Base-by-base conservation (phyloP, 208 protist species). In the Tritrichomonas foetus region DNA sequence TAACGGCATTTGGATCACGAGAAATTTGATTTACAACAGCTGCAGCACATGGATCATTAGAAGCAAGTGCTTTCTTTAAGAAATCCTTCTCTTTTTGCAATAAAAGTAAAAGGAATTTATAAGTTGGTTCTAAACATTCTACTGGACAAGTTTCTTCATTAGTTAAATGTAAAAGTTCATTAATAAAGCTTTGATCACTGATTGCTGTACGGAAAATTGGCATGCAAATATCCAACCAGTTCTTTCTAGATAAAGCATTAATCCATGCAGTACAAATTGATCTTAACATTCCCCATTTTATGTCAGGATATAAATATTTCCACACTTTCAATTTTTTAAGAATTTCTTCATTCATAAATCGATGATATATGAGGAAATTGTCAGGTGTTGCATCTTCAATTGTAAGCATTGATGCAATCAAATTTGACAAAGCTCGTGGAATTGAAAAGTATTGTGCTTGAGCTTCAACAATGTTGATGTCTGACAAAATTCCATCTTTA, bases 401-500 rank as follows among this genome's bases (percentile, higher is more conserved):
- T 22, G 53, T 57, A 47, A 89, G 47, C 27, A 61, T 39, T 39
- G 41, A 53, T n/a, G 78, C 47, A 33, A 89, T 8, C 27, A 44
- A 89, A n/a, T 50, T 53, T 14, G 47, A n/a, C 27, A 89, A 39
- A 22, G 44, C 47, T 36, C n/a, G 78, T 39, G 78, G 44, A n/a
- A 89, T 89, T 33, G 41, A 27, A 57, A 53, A 57, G 8, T 44
- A 47, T 27, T 49, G 41, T 5, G 16, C 47, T 36, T 25, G 44
- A 8, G 25, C 47, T 57, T 89, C 78, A 14, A 89, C 36, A 33
- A 16, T 39, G 16, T 89, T 3, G 9, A 89, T 89, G 33, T 89
- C 78, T 57, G 78, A 47, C 9, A 89, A 22, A 39, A 89, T 89
- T 57, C 78, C 78, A 16, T 49, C 78, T 89, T 89, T 89, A 39